Evolutionary conservation across 1,284 basidiomycete genomes (phyloP), one percentile per base, ranked within the genome.

Genomic region (Ganoderma sp.): DNA sequence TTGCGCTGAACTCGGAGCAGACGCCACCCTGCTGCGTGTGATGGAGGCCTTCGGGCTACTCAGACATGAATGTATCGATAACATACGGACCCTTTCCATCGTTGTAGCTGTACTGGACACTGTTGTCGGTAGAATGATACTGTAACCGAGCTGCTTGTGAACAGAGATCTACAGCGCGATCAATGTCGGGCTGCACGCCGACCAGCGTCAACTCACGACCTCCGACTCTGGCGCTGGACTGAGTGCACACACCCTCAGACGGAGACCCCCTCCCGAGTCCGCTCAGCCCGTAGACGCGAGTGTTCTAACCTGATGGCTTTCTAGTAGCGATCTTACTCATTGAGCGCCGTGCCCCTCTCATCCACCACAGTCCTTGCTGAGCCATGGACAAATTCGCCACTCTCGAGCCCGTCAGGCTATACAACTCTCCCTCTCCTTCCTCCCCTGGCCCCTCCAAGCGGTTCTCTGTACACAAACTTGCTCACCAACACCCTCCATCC

Each of bases 301-400:
- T 25, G 10, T 22, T 25, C 48, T 5, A 22, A 1, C 48, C 48
- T n/a, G 22, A 52, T 52, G 48, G 48, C 48, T 52, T 52, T 52
- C 22, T 22, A 12, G n/a, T 52, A 25, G 48, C 48, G 12, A 10
- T n/a, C 10, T 9, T 0, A 52, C 10, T 50, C 9, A 22, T 52
- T 10, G n/a, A 52, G 22, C 32, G 48, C 5, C 22, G 22, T 25
- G 25, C 22, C 9, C 9, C 1, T 12, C 48, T 25, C 48, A 52
- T 45, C 43, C 17, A 48, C n/a, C 9, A n/a, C n/a, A 45, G 5
- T 8, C 22, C 14, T 52, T 9, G 2, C 22, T 57, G 1, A 37
- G 34, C 48, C 43, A 94, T 94, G 92, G 90, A 94, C 81, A 91
- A 90, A 79, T 94, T 94, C 78, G 82, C 87, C 37, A 85, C 91